A percentile compares a stretch with the other conserved stretches of the same genome.
Evolutionary conservation across 495 filamentous ascomycete genomes (phyloP).

Genomic region (Cryomyces minteri): DNA sequence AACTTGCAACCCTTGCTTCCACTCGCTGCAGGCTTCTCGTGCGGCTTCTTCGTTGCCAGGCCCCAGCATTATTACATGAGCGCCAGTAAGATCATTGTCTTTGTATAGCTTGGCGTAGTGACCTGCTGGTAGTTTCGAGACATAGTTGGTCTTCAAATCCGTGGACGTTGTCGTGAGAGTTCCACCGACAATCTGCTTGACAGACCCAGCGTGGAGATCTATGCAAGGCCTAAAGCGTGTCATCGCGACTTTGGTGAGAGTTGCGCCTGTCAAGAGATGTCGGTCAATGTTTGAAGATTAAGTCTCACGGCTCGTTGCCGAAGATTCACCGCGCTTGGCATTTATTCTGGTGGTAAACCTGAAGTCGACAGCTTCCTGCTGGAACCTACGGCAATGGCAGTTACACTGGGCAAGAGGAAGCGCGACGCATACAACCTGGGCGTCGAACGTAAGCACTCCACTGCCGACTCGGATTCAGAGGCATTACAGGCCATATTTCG

Average conservation of each 20-base stretch:
- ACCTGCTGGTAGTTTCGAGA: conserved; percentile 61
- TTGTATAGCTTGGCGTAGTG: conserved; percentile 69
- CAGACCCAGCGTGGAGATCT: conserved; percentile 84
- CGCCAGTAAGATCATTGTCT: conserved; percentile 51
- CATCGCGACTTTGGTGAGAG: conserved; percentile 30
- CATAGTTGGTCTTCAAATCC: conserved; percentile 73
- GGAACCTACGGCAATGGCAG: conserved; percentile 2
- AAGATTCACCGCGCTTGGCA: too few species aligned
- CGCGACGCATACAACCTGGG: background rate
- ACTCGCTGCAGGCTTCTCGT: conserved; percentile 49
- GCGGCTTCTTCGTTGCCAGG: conserved; percentile 71
- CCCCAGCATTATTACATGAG: conserved; percentile 91
- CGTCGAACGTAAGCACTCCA: background rate
- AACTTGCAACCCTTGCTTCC: conserved; percentile 65
- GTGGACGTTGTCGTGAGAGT: conserved; percentile 33
- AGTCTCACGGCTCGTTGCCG: too few species aligned
- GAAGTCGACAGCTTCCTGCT: too few species aligned
- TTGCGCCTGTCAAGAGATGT: too few species aligned
- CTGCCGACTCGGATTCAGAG: conserved; percentile 2
- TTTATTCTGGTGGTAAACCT: too few species aligned
- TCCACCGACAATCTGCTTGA: conserved; percentile 96
- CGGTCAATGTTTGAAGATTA: too few species aligned
- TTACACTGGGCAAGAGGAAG: conserved; percentile 13
- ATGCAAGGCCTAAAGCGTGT: conserved; percentile 92
- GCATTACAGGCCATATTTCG: conserved; percentile 42